Evolutionary conservation across 2,329 filamentous ascomycete species (phyloP).

Genomic region (Metarhizium humberi): DNA sequence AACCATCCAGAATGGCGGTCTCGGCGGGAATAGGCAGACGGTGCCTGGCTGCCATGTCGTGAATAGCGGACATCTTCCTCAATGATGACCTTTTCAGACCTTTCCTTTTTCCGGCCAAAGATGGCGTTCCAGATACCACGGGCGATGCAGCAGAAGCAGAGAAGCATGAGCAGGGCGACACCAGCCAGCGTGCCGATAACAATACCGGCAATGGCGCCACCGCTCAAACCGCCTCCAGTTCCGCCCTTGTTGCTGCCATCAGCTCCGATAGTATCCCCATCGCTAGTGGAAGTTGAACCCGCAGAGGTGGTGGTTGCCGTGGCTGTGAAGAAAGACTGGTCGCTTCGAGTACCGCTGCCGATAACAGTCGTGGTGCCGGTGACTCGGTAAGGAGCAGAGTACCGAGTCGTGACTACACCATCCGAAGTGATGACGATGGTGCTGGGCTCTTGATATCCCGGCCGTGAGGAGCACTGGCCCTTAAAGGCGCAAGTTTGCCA

Average conservation of each 20-base stretch:
- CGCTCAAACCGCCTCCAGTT: constrained; percentile 43
- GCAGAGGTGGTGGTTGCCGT: constrained; percentile 44
- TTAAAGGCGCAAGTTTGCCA: constrained; percentile 56
- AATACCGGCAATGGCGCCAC: constrained; percentile 71
- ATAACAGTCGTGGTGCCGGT: constrained; percentile 46
- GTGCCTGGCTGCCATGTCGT: constrained; percentile 32
- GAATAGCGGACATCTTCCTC: constrained; percentile 52
- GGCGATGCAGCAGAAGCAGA: constrained; percentile 68
- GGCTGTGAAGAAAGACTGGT: constrained; percentile 32
- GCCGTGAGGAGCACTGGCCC: constrained; percentile 49
- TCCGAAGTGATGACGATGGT: constrained; percentile 35
- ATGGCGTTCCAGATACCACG: constrained; percentile 53
- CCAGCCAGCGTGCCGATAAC: constrained; percentile 65
- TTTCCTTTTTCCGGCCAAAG: constrained; percentile 49
- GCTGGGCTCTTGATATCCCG: constrained; percentile 33
- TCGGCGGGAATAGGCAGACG: constrained; percentile 35
- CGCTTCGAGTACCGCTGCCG: constrained; percentile 39
- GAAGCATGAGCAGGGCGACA: constrained; percentile 54
- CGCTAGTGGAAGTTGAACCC: constrained; percentile 35
- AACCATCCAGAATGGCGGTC: constrained; percentile 50
- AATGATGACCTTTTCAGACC: constrained; percentile 47
- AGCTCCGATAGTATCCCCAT: constrained; percentile 28
- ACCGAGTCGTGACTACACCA: constrained; percentile 43
- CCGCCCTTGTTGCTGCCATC: constrained; percentile 30
- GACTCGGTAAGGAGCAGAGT: constrained; percentile 41